phyloP scores from a whole-genome alignment of 2,329 filamentous ascomycete species.

The Fusarium brachygibbosum region DNA sequence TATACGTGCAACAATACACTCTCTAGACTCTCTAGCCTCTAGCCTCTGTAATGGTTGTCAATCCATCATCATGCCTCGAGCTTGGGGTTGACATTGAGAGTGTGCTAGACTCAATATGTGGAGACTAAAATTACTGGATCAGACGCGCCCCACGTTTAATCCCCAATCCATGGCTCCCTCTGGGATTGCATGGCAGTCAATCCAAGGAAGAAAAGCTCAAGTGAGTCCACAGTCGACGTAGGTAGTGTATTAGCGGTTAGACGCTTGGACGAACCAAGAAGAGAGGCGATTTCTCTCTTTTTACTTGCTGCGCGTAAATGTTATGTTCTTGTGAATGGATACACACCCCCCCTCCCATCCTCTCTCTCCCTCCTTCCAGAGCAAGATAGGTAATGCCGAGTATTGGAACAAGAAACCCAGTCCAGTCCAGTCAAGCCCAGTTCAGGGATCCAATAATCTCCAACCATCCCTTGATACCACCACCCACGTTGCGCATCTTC shows the following conservation, averaged over 20 bases:
- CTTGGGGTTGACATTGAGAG: constrained; percentile 24
- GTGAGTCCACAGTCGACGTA: constrained; percentile 14
- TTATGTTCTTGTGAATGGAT: background rate
- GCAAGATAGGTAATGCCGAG: constrained; percentile 21
- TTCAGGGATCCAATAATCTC: constrained; percentile 29
- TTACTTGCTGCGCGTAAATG: background rate
- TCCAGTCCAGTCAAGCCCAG: constrained; percentile 3
- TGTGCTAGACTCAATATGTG: constrained; percentile 19
- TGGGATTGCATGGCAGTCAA: constrained; percentile 22
- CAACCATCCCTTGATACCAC: constrained; percentile 34
- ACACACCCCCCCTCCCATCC: constrained; percentile 9
- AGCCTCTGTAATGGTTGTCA: constrained; percentile 10
- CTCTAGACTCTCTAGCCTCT: background rate
- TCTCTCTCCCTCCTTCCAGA: background rate
- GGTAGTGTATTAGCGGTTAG: background rate
- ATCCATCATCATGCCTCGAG: constrained; percentile 20
- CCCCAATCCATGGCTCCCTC: constrained; percentile 39
- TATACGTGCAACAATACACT: constrained; percentile 5
- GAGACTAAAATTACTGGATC: constrained; percentile 46
- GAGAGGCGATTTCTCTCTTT: too few relatives aligned
- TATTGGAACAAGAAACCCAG: constrained; percentile 6
- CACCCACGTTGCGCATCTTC: constrained; percentile 7
- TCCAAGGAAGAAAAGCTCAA: constrained; percentile 30
- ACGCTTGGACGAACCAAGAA: background rate
- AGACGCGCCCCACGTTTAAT: constrained; percentile 45